phyloP scores from a whole-genome alignment of 805 yeast species.

The Spathaspora girioi region DNA sequence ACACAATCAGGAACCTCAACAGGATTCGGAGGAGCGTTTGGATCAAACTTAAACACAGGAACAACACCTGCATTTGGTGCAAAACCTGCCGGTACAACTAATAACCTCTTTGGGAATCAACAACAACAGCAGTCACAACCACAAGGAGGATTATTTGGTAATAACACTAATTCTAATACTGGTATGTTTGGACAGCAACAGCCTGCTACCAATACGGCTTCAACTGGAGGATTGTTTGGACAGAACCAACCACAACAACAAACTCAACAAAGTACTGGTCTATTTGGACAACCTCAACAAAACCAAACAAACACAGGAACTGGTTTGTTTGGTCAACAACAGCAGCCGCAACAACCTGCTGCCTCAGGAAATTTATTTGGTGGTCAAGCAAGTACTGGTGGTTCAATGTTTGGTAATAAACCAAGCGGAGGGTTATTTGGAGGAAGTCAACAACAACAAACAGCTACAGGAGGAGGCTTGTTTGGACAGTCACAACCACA shows the following conservation, averaged over 20 bases:
- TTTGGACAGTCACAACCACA: slow-evolving; percentile 12
- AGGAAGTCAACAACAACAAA: slow-evolving; percentile 5
- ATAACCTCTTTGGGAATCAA: slow-evolving; percentile 20
- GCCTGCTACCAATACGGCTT: slow-evolving; percentile 7
- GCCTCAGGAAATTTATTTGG: slow-evolving; percentile 14
- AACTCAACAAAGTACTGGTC: slow-evolving; percentile 12
- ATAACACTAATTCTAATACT: slow-evolving; percentile 3
- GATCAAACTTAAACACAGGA: background rate
- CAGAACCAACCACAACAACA: slow-evolving; percentile 9
- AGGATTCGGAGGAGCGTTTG: slow-evolving; percentile 1
- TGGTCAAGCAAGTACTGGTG: slow-evolving; percentile 8
- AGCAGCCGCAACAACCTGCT: slow-evolving; percentile 16
- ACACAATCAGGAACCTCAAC: background rate
- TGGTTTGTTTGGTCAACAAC: slow-evolving; percentile 21
- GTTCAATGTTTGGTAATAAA: slow-evolving; percentile 12
- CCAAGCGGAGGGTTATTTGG: slow-evolving; percentile 22
- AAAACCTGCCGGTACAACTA: background rate
- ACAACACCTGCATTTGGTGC: slow-evolving; percentile 1
- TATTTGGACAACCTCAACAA: slow-evolving; percentile 19
- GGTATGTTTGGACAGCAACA: slow-evolving; percentile 21
- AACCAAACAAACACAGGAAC: slow-evolving; percentile 12
- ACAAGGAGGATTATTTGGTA: slow-evolving; percentile 17
- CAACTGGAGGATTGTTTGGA: slow-evolving; percentile 22
- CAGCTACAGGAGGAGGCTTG: slow-evolving; percentile 18
- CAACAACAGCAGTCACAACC: background rate